These are phyloP conservation scores for Suhomyces terraborum DNA, from an alignment of 1,139 yeast species.

Conservation along the genomic window DNA sequence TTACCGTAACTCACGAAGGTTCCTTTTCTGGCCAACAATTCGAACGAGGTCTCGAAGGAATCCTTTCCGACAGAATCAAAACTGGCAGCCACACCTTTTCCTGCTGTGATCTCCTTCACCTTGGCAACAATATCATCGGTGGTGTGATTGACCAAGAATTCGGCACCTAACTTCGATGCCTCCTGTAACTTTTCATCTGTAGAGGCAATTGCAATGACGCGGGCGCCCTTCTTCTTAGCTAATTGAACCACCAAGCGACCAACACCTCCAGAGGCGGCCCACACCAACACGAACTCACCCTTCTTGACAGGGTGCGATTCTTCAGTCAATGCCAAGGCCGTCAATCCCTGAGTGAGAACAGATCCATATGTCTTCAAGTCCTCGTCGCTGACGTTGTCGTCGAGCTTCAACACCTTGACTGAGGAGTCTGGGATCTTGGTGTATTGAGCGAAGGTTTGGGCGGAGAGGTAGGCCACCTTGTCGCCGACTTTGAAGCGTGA, in stretches of 20 bases:
- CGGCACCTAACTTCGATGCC: constrained; percentile 76
- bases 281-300: constrained; percentile 71
- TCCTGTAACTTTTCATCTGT: constrained; percentile 60
- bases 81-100: constrained; percentile 70
- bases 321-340: constrained; percentile 69
- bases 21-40: constrained; percentile 69
- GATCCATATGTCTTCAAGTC: constrained; percentile 59
- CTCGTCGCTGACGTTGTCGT: constrained; percentile 48
- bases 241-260: constrained; percentile 73
- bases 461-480: constrained; percentile 58
- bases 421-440: constrained; percentile 45
- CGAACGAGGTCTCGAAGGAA: constrained; percentile 66
- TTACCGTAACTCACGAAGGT: constrained; percentile 78
- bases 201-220: constrained; percentile 83
- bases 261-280: constrained; percentile 96
- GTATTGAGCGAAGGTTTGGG: constrained; percentile 70
- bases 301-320: constrained; percentile 67
- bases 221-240: constrained; percentile 63
- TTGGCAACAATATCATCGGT: constrained; percentile 57
- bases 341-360: constrained; percentile 67
- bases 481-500: constrained; percentile 66
- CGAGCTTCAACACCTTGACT: constrained; percentile 49
- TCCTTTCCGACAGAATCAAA: constrained; percentile 85
- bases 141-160: constrained; percentile 61
- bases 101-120: constrained; percentile 67